Evolutionary conservation across 1,139 yeast genomes (phyloP).

Genomic region (Debaryomyces udenii): DNA sequence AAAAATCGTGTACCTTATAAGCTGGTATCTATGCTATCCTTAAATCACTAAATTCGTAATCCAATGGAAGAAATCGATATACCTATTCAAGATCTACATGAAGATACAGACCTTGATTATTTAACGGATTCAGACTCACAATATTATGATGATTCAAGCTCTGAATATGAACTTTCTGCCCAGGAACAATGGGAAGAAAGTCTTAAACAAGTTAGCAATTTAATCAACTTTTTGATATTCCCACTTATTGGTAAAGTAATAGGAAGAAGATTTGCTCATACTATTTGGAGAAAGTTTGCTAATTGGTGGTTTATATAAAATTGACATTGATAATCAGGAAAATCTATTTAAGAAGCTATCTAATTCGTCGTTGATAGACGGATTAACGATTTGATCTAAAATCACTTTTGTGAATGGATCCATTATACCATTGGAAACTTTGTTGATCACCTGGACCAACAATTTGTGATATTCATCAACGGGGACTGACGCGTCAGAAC

Average conservation of each 20-base stretch:
- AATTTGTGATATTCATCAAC: conserved; percentile 39
- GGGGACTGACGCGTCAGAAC: conserved; percentile 28
- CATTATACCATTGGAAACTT: conserved; percentile 38
- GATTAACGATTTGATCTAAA: conserved; percentile 35
- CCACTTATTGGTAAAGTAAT: conserved; percentile 73
- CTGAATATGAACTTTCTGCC: conserved; percentile 38
- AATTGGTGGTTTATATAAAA: conserved; percentile 30
- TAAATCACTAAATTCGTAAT: not conserved
- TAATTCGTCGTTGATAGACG: conserved; percentile 34
- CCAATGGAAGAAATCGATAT: conserved; percentile 5
- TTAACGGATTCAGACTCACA: conserved; percentile 19
- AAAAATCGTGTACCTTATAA: conserved; percentile 2
- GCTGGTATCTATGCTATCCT: not conserved
- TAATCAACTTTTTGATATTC: conserved; percentile 59
- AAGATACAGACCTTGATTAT: conserved; percentile 12
- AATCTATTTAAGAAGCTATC: conserved; percentile 16
- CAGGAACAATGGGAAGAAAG: conserved; percentile 86
- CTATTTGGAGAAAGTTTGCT: conserved; percentile 38
- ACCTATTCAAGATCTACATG: not conserved
- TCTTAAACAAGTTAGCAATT: conserved; percentile 57
- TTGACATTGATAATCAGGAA: no score
- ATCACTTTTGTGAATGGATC: conserved; percentile 43
- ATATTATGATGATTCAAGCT: conserved; percentile 17
- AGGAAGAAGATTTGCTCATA: conserved; percentile 64
- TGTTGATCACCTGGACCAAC: conserved; percentile 31